Evolutionary conservation across 2,329 filamentous ascomycete genomes (phyloP), one percentile per base, ranked within the genome.

Genomic region (Acrocalymma vagum): DNA sequence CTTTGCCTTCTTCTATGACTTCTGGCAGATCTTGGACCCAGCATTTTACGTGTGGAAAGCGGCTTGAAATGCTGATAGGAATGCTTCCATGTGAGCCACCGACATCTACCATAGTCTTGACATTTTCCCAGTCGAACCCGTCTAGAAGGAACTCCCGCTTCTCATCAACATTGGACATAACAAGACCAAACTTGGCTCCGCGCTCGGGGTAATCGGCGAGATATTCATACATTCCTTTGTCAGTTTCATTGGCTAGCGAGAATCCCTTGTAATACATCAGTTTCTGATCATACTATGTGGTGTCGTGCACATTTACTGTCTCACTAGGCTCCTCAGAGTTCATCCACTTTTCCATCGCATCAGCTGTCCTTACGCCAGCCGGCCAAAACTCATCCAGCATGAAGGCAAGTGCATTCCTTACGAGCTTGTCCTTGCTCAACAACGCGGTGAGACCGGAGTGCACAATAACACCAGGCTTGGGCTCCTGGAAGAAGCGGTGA

Each of bases 21-120:
- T 48, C 38, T n/a, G 43, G 44, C 9, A 51, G 42, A 40, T 49
- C 51, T 18, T 54, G 48, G 6, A 54, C 48, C 4, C 37, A 29
- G 38, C 44, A 49, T 15, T 45, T 32, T 13, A 54, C 32, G 10
- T 46, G 16, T 3, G 48, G 45, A 32, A 47, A 51, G 3, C 17
- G 17, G 9, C 36, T 22, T 5, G 48, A 44, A 3, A 54, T n/a
- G 2, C 29, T 27, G 15, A 51, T 43, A 2, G 45, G 37, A 21
- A 54, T 37, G 14, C 34, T 40, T 8, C 51, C 45, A 25, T 54
- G 48, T 1, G 38, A 44, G 13, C 51, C 48, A 16, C 51, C 48
- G 21, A 54, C 48, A 23, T 54, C 51, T 2, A 51, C 45, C 13
- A 54, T 28, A 4, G 38, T 46, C 13, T 39, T 5, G 14, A 33